Evolutionary conservation across 2,329 filamentous ascomycete species (phyloP).

Genomic region (Dothistroma pini): DNA sequence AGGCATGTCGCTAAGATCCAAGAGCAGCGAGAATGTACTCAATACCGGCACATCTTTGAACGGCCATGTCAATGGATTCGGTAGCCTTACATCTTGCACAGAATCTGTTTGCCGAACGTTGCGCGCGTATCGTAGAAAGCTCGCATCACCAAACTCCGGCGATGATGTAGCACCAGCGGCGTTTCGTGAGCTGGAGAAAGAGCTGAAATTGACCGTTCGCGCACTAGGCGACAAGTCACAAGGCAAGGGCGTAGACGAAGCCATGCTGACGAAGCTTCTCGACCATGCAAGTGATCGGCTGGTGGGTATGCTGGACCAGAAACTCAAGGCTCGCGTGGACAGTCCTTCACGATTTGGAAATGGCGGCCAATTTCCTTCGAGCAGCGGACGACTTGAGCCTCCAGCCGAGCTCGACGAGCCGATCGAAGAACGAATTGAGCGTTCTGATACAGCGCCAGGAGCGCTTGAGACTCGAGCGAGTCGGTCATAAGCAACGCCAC

Average conservation of each 20-base stretch:
- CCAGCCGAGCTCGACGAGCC: conserved; percentile 9
- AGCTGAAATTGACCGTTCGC: conserved; percentile 49
- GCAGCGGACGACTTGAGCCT: conserved; percentile 5
- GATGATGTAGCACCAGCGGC: conserved; percentile 46
- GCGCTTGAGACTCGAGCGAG: conserved; percentile 9
- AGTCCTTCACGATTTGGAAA: conserved; percentile 23
- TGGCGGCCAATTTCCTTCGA: conserved; percentile 9
- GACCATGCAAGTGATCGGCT: conserved; percentile 73
- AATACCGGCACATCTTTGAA: conserved; percentile 18
- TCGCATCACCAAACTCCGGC: conserved; percentile 42
- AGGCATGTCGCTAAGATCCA: conserved; percentile 49
- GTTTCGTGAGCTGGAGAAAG: conserved; percentile 54
- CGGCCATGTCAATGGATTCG: conserved; percentile 40
- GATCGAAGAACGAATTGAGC: conserved; percentile 8
- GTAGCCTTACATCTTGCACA: conserved; percentile 50
- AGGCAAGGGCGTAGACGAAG: conserved; percentile 41
- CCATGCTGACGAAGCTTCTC: conserved; percentile 54
- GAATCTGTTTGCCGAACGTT: conserved; percentile 57
- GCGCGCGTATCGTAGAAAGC: conserved; percentile 57
- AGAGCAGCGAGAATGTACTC: conserved; percentile 38
- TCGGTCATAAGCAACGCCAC: not conserved
- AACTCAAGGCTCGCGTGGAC: conserved; percentile 49
- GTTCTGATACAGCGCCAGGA: conserved; percentile 19
- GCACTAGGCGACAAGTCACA: conserved; percentile 43
- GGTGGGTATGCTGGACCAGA: conserved; percentile 68